Evolutionary conservation across 352 stramenopile genomes (phyloP), one percentile per base, ranked within the genome.

Genomic region (Discostella stelligera): DNA sequence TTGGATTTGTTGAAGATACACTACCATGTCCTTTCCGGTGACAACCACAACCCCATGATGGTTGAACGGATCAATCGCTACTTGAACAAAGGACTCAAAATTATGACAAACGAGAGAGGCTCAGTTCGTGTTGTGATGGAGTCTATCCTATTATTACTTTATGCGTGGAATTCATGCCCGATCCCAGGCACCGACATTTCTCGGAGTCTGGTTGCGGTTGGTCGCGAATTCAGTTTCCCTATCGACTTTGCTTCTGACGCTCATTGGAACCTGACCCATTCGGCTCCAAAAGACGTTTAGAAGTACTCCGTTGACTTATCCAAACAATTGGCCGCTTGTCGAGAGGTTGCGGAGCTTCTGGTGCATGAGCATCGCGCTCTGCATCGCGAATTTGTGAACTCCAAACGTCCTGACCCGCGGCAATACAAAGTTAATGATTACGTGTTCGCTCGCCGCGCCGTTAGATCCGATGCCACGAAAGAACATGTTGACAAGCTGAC

Each of bases 401-500:
- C n/a, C 53, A 11, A 25, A 11, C 23, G 53, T 8, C 58, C 58
- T 20, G 58, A 66, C 30, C 58, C 58, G 27, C 13, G 25, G 18
- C 39, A 27, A 14, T 66, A 30, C 25, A 1, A 46, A 7, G 13
- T 30, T 13, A 32, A 32, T 3, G 58, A 52, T 66, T 23, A 30
- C 14, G 58, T 66, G 0, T 66, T 67, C 20, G 60, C 46, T 20
- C 44, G 50, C 0, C 56, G 44, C 25, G 32, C 58, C 3, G 52
- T 66, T 5, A 9, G 27, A 5, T 70, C 58, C 27, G 68, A 70
- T 64, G 23, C 30, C 39, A 30, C 16, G 11, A 5, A 21, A n/a
- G 68, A 10, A 4, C 14, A 37, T 53, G 58, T 77, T 4, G 59
- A 27, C 4, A 77, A 70, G 46, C 30, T 77, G 3, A 54, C 41